phyloP scores from a whole-genome alignment of 2,329 filamentous ascomycete genomes.

The Seiridium unicorne region DNA sequence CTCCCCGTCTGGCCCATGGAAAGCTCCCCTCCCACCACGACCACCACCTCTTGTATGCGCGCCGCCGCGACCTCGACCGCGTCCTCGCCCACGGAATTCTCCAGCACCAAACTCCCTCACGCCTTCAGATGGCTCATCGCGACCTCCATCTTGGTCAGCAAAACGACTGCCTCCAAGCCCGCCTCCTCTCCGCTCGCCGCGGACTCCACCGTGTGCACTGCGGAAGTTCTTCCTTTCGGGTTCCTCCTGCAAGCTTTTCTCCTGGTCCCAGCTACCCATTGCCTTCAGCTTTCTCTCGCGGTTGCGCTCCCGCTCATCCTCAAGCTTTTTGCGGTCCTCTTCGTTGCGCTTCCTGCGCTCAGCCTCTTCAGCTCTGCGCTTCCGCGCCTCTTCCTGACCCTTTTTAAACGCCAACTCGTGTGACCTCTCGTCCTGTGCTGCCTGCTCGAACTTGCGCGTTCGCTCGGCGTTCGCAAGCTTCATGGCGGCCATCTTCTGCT shows the following conservation, averaged over 20 bases:
- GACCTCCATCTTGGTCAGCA: conserved; percentile 29
- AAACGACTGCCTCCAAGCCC: conserved; percentile 41
- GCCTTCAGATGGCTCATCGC: conserved; percentile 7
- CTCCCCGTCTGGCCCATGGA: conserved; percentile 8
- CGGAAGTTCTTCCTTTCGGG: conserved; percentile 36
- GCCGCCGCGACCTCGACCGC: conserved; percentile 28
- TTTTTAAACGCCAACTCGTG: conserved; percentile 54
- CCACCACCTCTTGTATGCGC: conserved; percentile 26
- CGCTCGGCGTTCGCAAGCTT: conserved; percentile 57
- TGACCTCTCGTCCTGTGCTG: conserved; percentile 54
- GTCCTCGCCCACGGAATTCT: conserved; percentile 31
- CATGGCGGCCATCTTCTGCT: conserved; percentile 60
- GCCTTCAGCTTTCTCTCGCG: conserved; percentile 60
- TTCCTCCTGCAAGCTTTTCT: conserved; percentile 44
- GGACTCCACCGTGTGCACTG: conserved; percentile 35
- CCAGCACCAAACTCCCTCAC: conserved; percentile 25
- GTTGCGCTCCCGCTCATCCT: conserved; percentile 61
- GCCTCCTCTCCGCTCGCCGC: conserved; percentile 32
- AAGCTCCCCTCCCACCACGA: conserved; percentile 30
- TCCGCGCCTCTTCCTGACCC: conserved; percentile 54
- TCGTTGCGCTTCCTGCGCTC: conserved; percentile 51
- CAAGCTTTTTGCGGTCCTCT: conserved; percentile 49
- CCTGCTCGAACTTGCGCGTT: conserved; percentile 57
- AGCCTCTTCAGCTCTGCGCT: conserved; percentile 49
- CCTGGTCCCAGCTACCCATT: conserved; percentile 59